Evolutionary conservation across 345 rosid genomes (phyloP).

Genomic region (Conringia planisiliqua): DNA sequence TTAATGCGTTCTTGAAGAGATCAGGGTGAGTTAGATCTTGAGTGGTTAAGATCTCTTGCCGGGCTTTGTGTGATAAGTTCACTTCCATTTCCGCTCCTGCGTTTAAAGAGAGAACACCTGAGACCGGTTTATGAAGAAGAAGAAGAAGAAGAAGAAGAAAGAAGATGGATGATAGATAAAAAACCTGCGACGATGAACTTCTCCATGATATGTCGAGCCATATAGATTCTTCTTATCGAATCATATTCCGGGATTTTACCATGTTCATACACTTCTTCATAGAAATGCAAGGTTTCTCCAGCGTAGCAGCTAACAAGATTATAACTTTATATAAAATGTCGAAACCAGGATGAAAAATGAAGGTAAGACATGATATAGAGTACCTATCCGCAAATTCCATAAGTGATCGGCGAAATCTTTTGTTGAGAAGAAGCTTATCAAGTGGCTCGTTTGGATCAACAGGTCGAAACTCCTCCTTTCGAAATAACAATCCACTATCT

Average conservation of each 20-base stretch:
- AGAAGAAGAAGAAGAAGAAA: not conserved
- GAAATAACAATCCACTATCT: conserved; percentile 68
- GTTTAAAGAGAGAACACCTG: not conserved
- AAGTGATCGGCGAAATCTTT: conserved; percentile 75
- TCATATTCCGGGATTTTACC: conserved; percentile 66
- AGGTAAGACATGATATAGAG: not conserved
- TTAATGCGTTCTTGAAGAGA: conserved; percentile 64
- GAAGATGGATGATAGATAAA: conserved; percentile 22
- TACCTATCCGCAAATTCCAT: conserved; percentile 94
- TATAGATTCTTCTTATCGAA: conserved; percentile 70
- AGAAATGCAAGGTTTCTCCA: conserved; percentile 90
- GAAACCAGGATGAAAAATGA: not conserved
- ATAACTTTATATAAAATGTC: not conserved
- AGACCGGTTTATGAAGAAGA: not conserved
- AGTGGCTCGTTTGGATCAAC: conserved; percentile 69
- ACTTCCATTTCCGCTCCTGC: conserved; percentile 86
- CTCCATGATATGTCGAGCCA: conserved; percentile 83
- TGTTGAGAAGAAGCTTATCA: conserved; percentile 76
- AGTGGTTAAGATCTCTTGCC: conserved; percentile 70
- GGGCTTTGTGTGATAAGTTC: conserved; percentile 69
- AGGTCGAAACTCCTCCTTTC: conserved; percentile 43
- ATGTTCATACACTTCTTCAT: conserved; percentile 74
- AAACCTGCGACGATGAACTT: conserved; percentile 76
- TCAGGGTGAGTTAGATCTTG: conserved; percentile 53
- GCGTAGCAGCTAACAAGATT: conserved; percentile 65